Base-by-base conservation (phyloP, 805 yeast species). In the Wickerhamomyces chambardii region DNA sequence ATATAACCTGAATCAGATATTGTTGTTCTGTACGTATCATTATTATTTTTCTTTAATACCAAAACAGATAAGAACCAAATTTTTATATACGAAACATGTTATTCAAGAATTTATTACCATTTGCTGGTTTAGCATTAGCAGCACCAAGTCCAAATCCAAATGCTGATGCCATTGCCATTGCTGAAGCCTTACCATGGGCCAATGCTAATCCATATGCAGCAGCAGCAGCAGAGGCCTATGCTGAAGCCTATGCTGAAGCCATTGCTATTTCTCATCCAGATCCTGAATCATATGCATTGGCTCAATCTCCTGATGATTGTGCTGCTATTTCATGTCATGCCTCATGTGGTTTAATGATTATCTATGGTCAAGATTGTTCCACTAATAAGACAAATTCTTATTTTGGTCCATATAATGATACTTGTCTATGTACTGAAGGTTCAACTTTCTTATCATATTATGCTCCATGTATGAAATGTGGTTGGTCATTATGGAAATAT, bases 401-500 rank as follows among this genome's bases (percentile, higher is more conserved):
- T 17, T 17, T 30, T 24, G 33, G 29, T 17, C 33, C 33, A 16
- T 39, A 37, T 28, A 30, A 40, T 30, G 15, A 28, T 25, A 21
- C 15, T n/a, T 46, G 50, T 32, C 33, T 38, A 26, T 46, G 50
- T 37, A 36, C 32, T 16, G 18, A 27, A 16, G 46, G 31, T 11
- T 25, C 39, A 14, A 15, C 25, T 15, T 46, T 43, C 36, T 35
- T 33, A 30, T 16, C 18, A 5, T 29, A 31, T 18, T 45, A 45
- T 18, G 45, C 43, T 14, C 44, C 33, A 3, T 56, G 60, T 45
- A 42, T 55, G 21, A 55, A 50, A 28, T 56, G 60, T 45, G 61
- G 60, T 30, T 55, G 58, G 60, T 54, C 58, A 43, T 37, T 56
- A 24, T 56, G 52, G 53, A 30, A 42, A n/a, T 49, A 52, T 36